Evolutionary conservation across 148 eudicot genomes (phyloP), one percentile per base, ranked within the genome.

Genomic region (Chenopodium suecicum): DNA sequence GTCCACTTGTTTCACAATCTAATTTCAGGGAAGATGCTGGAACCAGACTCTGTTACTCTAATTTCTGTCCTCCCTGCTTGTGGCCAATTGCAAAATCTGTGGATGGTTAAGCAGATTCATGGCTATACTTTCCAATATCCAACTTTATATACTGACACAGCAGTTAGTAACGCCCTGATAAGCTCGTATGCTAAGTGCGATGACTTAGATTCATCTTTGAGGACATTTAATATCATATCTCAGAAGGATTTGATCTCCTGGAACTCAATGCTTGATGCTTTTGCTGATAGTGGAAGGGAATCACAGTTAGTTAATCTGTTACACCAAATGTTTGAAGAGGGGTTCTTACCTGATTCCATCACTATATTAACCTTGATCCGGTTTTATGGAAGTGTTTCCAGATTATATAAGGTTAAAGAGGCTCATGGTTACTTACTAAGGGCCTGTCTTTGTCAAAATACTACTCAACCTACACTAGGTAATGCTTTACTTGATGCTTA

Each of bases 401-500:
- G 71, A 85, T 68, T 83, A 50, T 75, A 27, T 66, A 87, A 86
- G 82, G 85, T 93, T 74, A 93, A 88, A 85, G 97, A 90, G 89
- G 89, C 84, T 79, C 97, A 93, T 85, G 90, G 83, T 32, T 90
- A 81, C 84, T 69, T 88, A 74, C 46, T 93, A 70, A 91, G 87
- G 79, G 80, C 84, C 60, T 64, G 79, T 62, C 27, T 87, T 63
- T 77, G 87, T 31, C 86, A 83, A 32, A 73, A 73, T 52, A 67
- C 73, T 82, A 70, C 58, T 54, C 83, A 89, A 73, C 86, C 89
- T 65, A 90, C 81, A 41, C 84, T 93, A 31, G 84, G 73, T 9
- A 88, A 87, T 77, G 89, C 92, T 78, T 63, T 93, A 79, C 83
- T 93, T 73, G 91, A 93, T 83, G 92, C 93, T 74, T 93, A 93